phyloP scores from a whole-genome alignment of 805 yeast genomes.

The Candida dajiaensis region DNA sequence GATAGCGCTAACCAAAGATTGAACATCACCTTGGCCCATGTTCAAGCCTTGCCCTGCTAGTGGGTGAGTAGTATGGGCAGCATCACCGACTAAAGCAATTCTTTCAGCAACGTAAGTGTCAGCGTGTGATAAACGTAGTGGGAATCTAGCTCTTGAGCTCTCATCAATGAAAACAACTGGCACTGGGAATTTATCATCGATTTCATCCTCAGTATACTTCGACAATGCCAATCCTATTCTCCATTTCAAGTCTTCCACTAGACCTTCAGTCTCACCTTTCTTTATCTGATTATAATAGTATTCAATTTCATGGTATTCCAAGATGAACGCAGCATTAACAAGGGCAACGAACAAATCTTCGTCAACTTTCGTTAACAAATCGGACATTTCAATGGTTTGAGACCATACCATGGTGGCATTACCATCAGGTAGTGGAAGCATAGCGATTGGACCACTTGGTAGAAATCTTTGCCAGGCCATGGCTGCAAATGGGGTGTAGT shows the following conservation, averaged over 20 bases:
- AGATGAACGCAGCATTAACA: slow-evolving; percentile 82
- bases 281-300: slow-evolving; percentile 50
- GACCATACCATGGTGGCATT: slow-evolving; percentile 95
- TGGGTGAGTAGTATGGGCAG: slow-evolving; percentile 97
- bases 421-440: slow-evolving; percentile 81
- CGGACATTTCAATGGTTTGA: slow-evolving; percentile 69
- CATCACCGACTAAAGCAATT: slow-evolving; percentile 94
- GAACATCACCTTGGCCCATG: slow-evolving; percentile 95
- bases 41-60: slow-evolving; percentile 97
- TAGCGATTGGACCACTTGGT: slow-evolving; percentile 88
- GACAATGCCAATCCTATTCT: slow-evolving; percentile 42
- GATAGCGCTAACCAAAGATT: slow-evolving; percentile 58
- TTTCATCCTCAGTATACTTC: slow-evolving; percentile 33
- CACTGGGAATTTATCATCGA: slow-evolving; percentile 63
- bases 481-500: slow-evolving; percentile 60
- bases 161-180: slow-evolving; percentile 53
- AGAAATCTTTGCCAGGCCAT: slow-evolving; percentile 94
- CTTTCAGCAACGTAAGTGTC: slow-evolving; percentile 82
- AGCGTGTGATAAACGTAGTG: slow-evolving; percentile 82
- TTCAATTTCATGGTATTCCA: slow-evolving; percentile 69
- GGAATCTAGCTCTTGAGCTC: slow-evolving; percentile 79
- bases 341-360: slow-evolving; percentile 60
- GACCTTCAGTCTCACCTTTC: slow-evolving; percentile 32
- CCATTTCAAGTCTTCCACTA: slow-evolving; percentile 70
- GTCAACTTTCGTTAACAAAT: slow-evolving; percentile 50